Evolutionary conservation across 257 asterid species (phyloP).

Genomic region (Mentha longifolia): DNA sequence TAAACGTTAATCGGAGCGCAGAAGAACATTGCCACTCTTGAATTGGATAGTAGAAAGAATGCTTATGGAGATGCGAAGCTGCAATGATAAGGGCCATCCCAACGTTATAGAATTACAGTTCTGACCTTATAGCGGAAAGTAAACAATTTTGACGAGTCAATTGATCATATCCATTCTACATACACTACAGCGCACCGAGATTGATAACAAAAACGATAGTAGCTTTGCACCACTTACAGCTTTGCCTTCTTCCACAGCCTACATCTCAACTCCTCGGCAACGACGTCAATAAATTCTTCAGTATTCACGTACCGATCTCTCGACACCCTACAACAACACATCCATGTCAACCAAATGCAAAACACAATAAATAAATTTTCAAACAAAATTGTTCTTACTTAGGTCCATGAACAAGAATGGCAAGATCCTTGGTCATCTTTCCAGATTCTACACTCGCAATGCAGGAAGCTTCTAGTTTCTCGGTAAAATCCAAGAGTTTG

Average conservation of each 20-base stretch:
- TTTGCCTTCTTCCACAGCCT: slow-evolving; percentile 54
- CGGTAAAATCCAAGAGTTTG: slow-evolving; percentile 72
- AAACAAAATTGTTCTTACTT: slow-evolving; percentile 52
- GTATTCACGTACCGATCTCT: slow-evolving; percentile 64
- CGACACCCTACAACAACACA: slow-evolving; percentile 47
- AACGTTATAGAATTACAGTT: too few relatives aligned
- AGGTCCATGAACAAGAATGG: slow-evolving; percentile 83
- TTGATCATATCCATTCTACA: neutral
- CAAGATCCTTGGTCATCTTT: slow-evolving; percentile 99
- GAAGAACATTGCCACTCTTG: too few relatives aligned
- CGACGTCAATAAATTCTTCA: slow-evolving; percentile 71
- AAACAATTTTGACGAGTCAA: neutral
- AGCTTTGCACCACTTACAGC: too few relatives aligned
- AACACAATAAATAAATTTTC: neutral
- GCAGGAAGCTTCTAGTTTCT: slow-evolving; percentile 88
- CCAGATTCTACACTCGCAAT: slow-evolving; percentile 82
- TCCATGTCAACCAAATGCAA: neutral
- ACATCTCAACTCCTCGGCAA: slow-evolving; percentile 62
- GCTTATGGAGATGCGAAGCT: too few relatives aligned
- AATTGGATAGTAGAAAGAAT: too few relatives aligned
- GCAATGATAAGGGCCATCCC: too few relatives aligned
- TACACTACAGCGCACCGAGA: neutral
- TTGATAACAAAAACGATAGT: too few relatives aligned
- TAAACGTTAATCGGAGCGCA: too few relatives aligned
- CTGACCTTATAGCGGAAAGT: neutral